These are phyloP conservation scores for Fusarium subtropicale DNA, from an alignment of 2,329 filamentous ascomycete genomes.

Conservation along the genomic window DNA sequence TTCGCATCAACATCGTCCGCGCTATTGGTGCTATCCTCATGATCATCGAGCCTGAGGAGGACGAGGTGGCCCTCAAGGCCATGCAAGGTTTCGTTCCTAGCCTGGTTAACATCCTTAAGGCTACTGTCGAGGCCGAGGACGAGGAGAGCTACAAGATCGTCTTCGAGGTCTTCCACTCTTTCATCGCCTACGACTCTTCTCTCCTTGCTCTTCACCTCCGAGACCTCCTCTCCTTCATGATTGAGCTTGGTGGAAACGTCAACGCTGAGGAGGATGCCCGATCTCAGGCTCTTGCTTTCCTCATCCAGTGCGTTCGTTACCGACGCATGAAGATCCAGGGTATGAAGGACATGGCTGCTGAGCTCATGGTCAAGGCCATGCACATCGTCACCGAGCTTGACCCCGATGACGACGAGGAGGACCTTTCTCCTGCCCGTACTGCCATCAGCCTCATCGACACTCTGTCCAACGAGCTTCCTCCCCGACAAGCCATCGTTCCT, in stretches of 20 bases:
- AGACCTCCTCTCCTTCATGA: conserved; percentile 93
- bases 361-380: conserved; percentile 88
- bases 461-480: conserved; percentile 87
- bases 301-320: conserved; percentile 92
- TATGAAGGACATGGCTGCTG: conserved; percentile 83
- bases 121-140: conserved; percentile 80
- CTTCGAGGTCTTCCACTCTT: conserved; percentile 97
- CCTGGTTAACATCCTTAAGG: conserved; percentile 92
- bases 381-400: conserved; percentile 91
- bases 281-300: conserved; percentile 90
- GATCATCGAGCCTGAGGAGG: conserved; percentile 88
- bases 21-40: conserved; percentile 89
- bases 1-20: conserved; percentile 93
- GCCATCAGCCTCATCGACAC: conserved; percentile 90
- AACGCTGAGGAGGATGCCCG: conserved; percentile 85
- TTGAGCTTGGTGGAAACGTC: conserved; percentile 82
- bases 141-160: conserved; percentile 90
- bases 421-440: conserved; percentile 82
- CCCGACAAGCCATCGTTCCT: conserved; percentile 93
- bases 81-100: conserved; percentile 85
- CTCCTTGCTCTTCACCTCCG: conserved; percentile 87
- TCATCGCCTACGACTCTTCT: conserved; percentile 88
- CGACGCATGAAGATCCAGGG: conserved; percentile 95
- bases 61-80: conserved; percentile 75
- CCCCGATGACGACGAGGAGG: conserved; percentile 80